Percentiles rank a stretch among this genome's conserved stretches.
Conservation (phyloP, 495 filamentous ascomycete genomes). For the Penicillium herquei region DNA sequence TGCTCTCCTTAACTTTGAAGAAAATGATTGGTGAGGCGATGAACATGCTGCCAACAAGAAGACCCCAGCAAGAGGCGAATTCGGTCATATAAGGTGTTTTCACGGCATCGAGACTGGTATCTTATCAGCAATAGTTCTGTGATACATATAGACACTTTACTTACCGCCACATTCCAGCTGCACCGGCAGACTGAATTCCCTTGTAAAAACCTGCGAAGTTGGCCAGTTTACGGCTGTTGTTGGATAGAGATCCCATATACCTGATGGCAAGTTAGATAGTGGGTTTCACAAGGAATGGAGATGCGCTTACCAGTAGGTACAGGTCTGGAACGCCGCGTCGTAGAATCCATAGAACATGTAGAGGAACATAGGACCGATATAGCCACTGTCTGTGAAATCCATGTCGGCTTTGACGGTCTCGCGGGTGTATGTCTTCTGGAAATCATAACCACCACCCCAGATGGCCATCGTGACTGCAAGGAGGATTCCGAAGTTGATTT, state of each 20-base stretch:
- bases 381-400: constrained; percentile 68
- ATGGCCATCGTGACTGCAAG: constrained; percentile 74
- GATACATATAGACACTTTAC: constrained; percentile 9
- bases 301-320: constrained; percentile 74
- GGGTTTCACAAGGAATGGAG: neutral
- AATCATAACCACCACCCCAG: constrained; percentile 87
- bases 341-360: constrained; percentile 95
- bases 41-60: constrained; percentile 68
- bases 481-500: constrained; percentile 62
- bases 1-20: constrained; percentile 71
- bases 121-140: constrained; percentile 7
- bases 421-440: constrained; percentile 64
- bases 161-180: constrained; percentile 79
- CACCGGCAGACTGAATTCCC: constrained; percentile 92
- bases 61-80: constrained; percentile 66
- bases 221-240: constrained; percentile 87
- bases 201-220: constrained; percentile 97
- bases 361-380: constrained; percentile 81
- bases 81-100: constrained; percentile 62
- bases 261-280: constrained; percentile 31
- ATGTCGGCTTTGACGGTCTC: constrained; percentile 42
- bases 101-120: constrained; percentile 56
- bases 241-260: constrained; percentile 90
- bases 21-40: constrained; percentile 79
- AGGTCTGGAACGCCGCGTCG: constrained; percentile 83